Evolutionary conservation across 352 stramenopile species (phyloP).

Genomic region (Pythium brachiatum): DNA sequence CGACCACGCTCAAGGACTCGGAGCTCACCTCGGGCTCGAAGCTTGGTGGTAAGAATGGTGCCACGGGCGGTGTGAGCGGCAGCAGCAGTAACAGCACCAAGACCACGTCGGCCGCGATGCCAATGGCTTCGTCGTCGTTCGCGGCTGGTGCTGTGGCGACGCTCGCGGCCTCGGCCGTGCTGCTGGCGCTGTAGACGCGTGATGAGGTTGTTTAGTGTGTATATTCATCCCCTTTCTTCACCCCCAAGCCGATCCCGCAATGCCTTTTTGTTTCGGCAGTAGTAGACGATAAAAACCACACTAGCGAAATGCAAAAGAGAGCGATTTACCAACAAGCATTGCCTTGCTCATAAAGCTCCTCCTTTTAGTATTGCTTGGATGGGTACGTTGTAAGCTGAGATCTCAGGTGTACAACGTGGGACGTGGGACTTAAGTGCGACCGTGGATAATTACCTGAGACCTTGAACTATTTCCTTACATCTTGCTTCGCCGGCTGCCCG

Average conservation of each 20-base stretch:
- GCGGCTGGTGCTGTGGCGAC: background rate
- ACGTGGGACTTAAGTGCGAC: too few relatives aligned
- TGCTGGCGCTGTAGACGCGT: slow-evolving; percentile 7
- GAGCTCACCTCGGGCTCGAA: slow-evolving; percentile 25
- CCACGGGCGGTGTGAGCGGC: slow-evolving; percentile 9
- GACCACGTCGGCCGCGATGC: background rate
- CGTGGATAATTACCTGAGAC: background rate
- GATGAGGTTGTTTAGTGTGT: background rate
- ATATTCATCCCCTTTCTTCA: background rate
- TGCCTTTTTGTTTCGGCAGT: too few relatives aligned
- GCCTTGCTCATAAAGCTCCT: too few relatives aligned
- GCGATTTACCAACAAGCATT: too few relatives aligned
- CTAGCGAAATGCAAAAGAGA: too few relatives aligned
- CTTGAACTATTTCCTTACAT: background rate
- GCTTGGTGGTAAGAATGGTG: slow-evolving; percentile 18
- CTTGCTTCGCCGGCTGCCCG: background rate
- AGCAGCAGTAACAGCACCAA: slow-evolving; percentile 1
- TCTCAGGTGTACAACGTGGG: too few relatives aligned
- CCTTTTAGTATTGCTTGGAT: too few relatives aligned
- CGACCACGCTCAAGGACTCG: slow-evolving; percentile 11
- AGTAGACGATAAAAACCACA: too few relatives aligned
- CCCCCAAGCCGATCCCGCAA: too few relatives aligned
- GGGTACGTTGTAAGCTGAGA: too few relatives aligned
- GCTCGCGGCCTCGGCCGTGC: slow-evolving; percentile 1
- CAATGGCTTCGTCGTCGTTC: background rate